Conservation (phyloP, 495 filamentous ascomycete genomes). For the Podospora comata region DNA sequence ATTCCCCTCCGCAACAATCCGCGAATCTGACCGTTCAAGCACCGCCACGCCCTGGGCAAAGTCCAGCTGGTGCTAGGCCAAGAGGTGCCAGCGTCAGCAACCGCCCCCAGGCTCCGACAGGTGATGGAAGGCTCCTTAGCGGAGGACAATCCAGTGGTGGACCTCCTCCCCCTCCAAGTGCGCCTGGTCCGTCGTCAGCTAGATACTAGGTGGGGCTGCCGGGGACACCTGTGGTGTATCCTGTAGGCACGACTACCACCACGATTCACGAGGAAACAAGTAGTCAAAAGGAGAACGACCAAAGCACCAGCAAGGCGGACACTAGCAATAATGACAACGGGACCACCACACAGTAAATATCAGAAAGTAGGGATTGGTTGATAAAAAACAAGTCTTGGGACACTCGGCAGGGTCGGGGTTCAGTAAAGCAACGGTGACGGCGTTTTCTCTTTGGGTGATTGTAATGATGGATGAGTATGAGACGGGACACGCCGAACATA, state of each 20-base stretch:
- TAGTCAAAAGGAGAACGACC: neutral
- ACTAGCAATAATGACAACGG: neutral
- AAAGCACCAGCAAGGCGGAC: neutral
- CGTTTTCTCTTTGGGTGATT: neutral
- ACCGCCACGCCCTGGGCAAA: neutral
- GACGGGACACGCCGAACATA: neutral
- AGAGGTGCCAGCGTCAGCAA: conserved; percentile 28
- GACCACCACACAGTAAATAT: neutral
- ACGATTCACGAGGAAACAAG: conserved; percentile 3
- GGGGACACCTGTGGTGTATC: neutral
- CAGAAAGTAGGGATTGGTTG: neutral
- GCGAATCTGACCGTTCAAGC: conserved; percentile 15
- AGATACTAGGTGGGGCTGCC: conserved; percentile 13
- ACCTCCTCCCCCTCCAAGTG: conserved; percentile 7
- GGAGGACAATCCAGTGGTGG: neutral
- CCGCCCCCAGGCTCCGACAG: conserved; percentile 5
- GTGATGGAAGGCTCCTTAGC: neutral
- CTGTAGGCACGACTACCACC: conserved; percentile 6
- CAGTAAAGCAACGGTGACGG: neutral
- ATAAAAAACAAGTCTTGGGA: neutral
- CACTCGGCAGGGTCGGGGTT: neutral
- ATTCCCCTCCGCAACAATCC: neutral
- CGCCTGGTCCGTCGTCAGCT: conserved; percentile 17
- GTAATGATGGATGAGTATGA: neutral
- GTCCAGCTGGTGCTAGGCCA: conserved; percentile 20